A percentile compares a stretch with the other conserved stretches of the same genome.
Conservation (phyloP, 2,329 filamentous ascomycete genomes). For the Cordyceps cateniannulata region DNA sequence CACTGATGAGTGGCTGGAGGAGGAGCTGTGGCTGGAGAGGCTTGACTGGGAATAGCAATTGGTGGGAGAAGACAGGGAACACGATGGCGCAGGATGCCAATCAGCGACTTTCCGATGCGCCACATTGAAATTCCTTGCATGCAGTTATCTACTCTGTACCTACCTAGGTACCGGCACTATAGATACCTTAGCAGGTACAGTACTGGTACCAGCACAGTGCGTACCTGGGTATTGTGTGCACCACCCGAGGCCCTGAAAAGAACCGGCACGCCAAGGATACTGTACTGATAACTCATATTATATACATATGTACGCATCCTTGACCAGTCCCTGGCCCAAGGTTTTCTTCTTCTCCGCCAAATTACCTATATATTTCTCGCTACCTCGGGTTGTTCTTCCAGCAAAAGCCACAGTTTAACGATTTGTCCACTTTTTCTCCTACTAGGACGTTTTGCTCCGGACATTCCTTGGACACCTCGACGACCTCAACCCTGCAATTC, state of each 20-base stretch:
- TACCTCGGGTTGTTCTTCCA: no score
- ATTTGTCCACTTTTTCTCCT: not conserved
- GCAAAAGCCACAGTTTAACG: not conserved
- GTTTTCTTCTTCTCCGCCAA: no score
- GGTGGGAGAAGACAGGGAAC: not conserved
- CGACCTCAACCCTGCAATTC: not conserved
- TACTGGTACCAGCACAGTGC: not conserved
- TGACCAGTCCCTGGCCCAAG: no score
- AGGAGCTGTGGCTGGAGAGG: not conserved
- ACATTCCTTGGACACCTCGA: not conserved
- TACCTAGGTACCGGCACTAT: no score
- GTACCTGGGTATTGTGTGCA: no score
- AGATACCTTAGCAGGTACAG: not conserved
- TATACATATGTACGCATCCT: no score
- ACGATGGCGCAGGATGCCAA: slow-evolving; percentile 3
- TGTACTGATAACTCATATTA: no score
- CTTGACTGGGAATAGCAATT: not conserved
- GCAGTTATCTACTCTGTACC: not conserved
- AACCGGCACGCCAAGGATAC: no score
- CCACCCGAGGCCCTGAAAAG: no score
- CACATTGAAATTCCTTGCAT: not conserved
- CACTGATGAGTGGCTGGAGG: not conserved
- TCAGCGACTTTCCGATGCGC: slow-evolving; percentile 8
- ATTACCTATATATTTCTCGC: no score
- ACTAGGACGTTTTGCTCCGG: slow-evolving; percentile 2